Evolutionary conservation across 768 basidiomycete genomes (phyloP), one percentile per base, ranked within the genome.

Genomic region (Glaciozyma martinii): DNA sequence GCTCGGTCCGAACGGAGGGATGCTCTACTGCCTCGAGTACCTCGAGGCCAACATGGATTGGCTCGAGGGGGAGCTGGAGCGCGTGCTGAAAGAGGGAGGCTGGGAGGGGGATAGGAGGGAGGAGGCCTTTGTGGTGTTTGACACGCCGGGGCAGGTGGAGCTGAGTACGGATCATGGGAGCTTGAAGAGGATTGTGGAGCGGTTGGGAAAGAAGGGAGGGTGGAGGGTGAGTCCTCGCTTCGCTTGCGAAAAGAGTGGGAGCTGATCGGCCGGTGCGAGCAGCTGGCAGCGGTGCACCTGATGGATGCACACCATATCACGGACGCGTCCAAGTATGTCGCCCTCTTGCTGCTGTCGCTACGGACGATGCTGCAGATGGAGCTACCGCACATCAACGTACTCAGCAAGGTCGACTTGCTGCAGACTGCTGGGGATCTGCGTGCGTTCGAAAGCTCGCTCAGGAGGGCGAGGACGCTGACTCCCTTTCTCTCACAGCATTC

Each of bases 351-450:
- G 43, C 84, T 97, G 18, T 90, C 93, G 16, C 81, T 99, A 32
- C 83, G 95, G 56, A 89, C 94, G 21, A 98, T 98, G 95, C 81
- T 99, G n/a, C 93, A 97, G 73, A 82, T 99, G 61, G 95, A 95
- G 73, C 82, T 98, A n/a, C 95, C 95, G 0, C 95, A 98, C 75
- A 81, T 99, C 78, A 98, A 99, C 74, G 95, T 99, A 4, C 80
- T 99, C 19, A 93, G 90, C 13, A 99, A 99, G 77, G 81, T 98
- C 61, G 95, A 99, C 77, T 79, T 97, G n/a, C 79, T 99, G 23
- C 80, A 82, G 23, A 84, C 87, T 69, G 93, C 94, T 66, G 95
- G 95, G 16, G 90, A 94, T 66, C 81, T 98, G 50, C 89, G 93
- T 93, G 72, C 54, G 82, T 75, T 43, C 33, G 27, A 56, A 23